Evolutionary conservation across 2,329 filamentous ascomycete genomes (phyloP).

Genomic region (Curvularia hawaiiensis): DNA sequence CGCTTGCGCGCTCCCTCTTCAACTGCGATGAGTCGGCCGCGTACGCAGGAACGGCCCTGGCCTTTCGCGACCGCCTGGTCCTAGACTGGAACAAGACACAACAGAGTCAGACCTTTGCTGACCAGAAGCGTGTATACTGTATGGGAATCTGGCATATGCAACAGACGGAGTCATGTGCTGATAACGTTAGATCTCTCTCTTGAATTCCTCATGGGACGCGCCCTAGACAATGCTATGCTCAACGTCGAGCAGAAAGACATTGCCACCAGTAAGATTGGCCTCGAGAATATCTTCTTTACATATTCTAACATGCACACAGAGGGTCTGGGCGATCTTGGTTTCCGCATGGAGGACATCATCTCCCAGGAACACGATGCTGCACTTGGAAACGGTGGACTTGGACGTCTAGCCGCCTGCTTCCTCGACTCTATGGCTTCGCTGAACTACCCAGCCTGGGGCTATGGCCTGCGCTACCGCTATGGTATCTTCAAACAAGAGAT

Average conservation of each 20-base stretch:
- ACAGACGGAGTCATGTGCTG: conserved; percentile 8
- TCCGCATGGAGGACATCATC: conserved; percentile 96
- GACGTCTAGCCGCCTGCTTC: conserved; percentile 94
- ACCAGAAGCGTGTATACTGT: conserved; percentile 94
- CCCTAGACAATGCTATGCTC: conserved; percentile 97
- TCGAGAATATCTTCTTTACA: neutral
- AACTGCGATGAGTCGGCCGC: conserved; percentile 96
- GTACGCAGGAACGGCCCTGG: conserved; percentile 88
- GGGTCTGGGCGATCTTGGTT: conserved; percentile 86
- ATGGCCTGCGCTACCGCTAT: conserved; percentile 92
- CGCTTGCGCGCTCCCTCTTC: conserved; percentile 92
- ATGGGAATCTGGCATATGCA: conserved; percentile 28
- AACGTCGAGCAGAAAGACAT: conserved; percentile 88
- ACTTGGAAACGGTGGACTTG: conserved; percentile 92
- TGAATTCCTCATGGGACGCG: conserved; percentile 96
- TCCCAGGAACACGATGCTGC: conserved; percentile 95
- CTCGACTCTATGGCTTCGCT: conserved; percentile 93
- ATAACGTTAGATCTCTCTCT: conserved; percentile 74
- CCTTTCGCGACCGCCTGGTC: conserved; percentile 90
- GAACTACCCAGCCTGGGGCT: conserved; percentile 97
- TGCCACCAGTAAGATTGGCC: conserved; percentile 68
- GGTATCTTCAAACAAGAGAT: conserved; percentile 99
- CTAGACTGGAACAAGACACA: conserved; percentile 98
- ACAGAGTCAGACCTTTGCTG: conserved; percentile 88
- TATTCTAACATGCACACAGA: conserved; percentile 57